These are phyloP conservation scores for Globisporangium splendens DNA, from an alignment of 352 stramenopile species.

Conservation along the genomic window DNA sequence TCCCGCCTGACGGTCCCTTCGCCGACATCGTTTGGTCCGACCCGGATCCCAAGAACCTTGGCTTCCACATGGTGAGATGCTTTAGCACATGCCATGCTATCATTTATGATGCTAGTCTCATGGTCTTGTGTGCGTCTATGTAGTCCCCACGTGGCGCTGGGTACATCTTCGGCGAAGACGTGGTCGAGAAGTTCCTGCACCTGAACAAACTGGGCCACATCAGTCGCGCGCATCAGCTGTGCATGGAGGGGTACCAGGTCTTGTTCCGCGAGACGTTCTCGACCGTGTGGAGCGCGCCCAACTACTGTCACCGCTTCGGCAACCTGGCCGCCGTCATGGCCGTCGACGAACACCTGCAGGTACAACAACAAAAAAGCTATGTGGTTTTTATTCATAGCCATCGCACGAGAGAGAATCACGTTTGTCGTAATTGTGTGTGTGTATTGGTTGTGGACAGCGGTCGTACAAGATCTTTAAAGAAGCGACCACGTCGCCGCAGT, in stretches of 20 bases:
- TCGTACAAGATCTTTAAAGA: constrained; percentile 88
- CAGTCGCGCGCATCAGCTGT: constrained; percentile 78
- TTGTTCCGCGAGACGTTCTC: constrained; percentile 75
- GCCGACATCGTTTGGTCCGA: constrained; percentile 86
- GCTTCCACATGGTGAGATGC: constrained; percentile 70
- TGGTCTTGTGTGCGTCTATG: background rate
- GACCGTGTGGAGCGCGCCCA: constrained; percentile 83
- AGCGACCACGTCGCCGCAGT: constrained; percentile 61
- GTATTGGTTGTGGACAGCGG: constrained; percentile 26
- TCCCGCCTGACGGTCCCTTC: constrained; percentile 71
- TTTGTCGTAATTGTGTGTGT: background rate
- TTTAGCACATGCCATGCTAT: no score
- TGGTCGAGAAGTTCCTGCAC: constrained; percentile 82
- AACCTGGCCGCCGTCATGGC: constrained; percentile 73
- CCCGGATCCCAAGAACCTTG: constrained; percentile 71
- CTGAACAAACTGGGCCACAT: constrained; percentile 80
- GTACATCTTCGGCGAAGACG: constrained; percentile 86
- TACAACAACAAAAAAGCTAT: constrained; percentile 16
- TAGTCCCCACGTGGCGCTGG: constrained; percentile 74
- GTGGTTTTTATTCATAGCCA: no score
- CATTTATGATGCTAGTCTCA: background rate
- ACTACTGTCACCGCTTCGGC: constrained; percentile 87
- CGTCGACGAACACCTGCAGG: constrained; percentile 57
- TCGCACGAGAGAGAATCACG: background rate
- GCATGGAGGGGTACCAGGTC: constrained; percentile 82